Base-by-base conservation (phyloP, 2,329 filamentous ascomycete genomes). In the Akanthomyces lecanii region DNA sequence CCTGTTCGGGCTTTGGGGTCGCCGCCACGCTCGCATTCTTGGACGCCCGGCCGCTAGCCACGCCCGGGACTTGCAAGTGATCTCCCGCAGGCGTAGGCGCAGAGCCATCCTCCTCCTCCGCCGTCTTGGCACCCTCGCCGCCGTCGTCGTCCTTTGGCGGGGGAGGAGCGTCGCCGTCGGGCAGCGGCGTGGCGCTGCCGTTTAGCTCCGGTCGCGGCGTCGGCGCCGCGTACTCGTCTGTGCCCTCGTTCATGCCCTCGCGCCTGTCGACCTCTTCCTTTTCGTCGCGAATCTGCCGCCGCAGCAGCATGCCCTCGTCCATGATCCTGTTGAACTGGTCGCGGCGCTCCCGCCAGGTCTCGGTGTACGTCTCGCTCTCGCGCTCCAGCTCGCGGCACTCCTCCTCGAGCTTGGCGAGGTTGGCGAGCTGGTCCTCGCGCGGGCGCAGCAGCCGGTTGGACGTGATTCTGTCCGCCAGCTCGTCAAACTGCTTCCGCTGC, bases 241-340 rank as follows among this genome's bases (percentile, higher is more conserved):
- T 84, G 54, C 86, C 88, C 67, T 86, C 87, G 63, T 86, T 84
- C 86, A 92, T 92, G 36, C 91, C 92, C 74, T 96, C 92, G 61
- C 92, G 85, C 48, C 91, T 82, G 76, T 97, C 92, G 0, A 95
- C 91, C 76, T 97, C 92, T 74, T 97, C 93, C 77, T 97, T 96
- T 80, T 97, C 94, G 71, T 97, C 93, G 65, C 92, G 87, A 71
- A 98, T 97, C 73, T 96, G 82, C 55, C 91, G 83, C 63, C 93
- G 82, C 74, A 98, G 82, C 66, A 91, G 83, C 84, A 90, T 90
- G n/a, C 92, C 92, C 78, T 97, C 94, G 64, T 93, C 90, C 72
- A 97, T 90, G 70, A 98, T 93, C 62, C 86, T 84, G 63, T 89
- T 90, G 75, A 97, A 97, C 76, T 97, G 92, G 69, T 92, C 90